Conservation (phyloP, 805 yeast genomes). For the Cyberlindnera euphorbiiphila region DNA sequence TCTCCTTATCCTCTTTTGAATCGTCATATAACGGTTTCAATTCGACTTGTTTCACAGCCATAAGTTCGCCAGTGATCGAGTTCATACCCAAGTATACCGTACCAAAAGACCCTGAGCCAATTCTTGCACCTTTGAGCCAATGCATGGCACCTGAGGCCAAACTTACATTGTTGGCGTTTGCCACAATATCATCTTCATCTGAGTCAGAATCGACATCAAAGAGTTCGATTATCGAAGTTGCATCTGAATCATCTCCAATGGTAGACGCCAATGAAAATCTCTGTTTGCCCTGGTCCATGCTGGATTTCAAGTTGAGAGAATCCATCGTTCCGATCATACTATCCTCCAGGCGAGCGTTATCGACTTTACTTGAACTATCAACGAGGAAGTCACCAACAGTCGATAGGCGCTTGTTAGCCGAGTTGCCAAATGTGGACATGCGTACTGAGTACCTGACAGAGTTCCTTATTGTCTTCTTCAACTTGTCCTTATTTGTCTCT, state of each 20-base stretch:
- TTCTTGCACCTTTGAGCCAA: conserved; percentile 91
- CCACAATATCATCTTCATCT: conserved; percentile 9
- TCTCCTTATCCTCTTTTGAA: conserved; percentile 20
- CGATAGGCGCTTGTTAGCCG: conserved; percentile 29
- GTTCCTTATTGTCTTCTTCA: conserved; percentile 77
- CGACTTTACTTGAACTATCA: conserved; percentile 53
- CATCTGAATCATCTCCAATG: too few species aligned
- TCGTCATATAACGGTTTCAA: conserved; percentile 45
- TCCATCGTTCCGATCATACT: conserved; percentile 26
- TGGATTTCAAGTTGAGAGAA: conserved; percentile 29
- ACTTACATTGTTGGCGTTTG: conserved; percentile 11
- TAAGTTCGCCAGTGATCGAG: conserved; percentile 85
- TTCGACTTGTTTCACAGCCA: conserved; percentile 96
- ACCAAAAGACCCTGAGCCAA: conserved; percentile 95
- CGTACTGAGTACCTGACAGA: conserved; percentile 78
- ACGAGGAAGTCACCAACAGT: conserved; percentile 65
- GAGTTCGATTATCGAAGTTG: conserved; percentile 28
- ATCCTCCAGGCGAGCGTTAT: conserved; percentile 40
- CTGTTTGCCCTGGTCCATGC: conserved; percentile 29
- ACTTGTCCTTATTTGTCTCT: conserved; percentile 61
- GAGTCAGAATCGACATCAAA: conserved; percentile 25
- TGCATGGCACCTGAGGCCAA: conserved; percentile 56
- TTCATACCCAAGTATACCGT: conserved; percentile 90
- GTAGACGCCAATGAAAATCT: conserved; percentile 26
- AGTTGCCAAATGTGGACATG: conserved; percentile 35